These are phyloP conservation scores for Backusella sp. DNA, from an alignment of 192 early-diverging fungal genomes.

Conservation along the genomic window DNA sequence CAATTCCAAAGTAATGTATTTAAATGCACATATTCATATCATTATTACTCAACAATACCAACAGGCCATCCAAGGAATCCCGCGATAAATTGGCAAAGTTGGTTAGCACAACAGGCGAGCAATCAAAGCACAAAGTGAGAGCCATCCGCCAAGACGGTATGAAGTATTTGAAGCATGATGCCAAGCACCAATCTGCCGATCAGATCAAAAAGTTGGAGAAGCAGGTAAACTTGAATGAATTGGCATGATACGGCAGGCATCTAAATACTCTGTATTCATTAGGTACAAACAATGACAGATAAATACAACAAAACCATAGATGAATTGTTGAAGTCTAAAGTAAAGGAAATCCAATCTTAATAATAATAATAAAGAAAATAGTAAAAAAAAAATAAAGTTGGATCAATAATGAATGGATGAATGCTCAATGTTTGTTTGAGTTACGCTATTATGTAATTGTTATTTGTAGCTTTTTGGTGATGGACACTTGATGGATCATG, in stretches of 20 bases:
- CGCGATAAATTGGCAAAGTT: conserved; percentile 70
- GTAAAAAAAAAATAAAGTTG: too few relatives aligned
- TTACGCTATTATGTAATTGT: not conserved
- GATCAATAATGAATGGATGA: too few relatives aligned
- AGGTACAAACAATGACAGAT: conserved; percentile 64
- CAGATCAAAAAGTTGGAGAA: conserved; percentile 57
- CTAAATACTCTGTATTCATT: not conserved
- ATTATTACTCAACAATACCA: not conserved
- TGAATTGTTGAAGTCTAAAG: conserved; percentile 63
- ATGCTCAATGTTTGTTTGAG: not conserved
- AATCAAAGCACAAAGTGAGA: conserved; percentile 65
- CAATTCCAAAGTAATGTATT: conserved; percentile 70
- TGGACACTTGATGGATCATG: not conserved
- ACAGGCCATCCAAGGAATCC: conserved; percentile 70
- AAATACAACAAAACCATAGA: conserved; percentile 63
- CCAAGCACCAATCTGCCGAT: conserved; percentile 53
- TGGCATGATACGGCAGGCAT: not conserved
- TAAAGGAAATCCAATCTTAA: conserved; percentile 62
- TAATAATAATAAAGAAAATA: not conserved
- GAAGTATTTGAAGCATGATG: conserved; percentile 69
- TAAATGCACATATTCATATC: not conserved
- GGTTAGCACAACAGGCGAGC: conserved; percentile 60
- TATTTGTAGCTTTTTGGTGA: not conserved
- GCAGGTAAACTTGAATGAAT: conserved; percentile 33
- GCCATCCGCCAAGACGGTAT: conserved; percentile 69